These are phyloP conservation scores for Rhizopogon salebrosus DNA, from an alignment of 768 basidiomycete genomes.

Conservation along the genomic window DNA sequence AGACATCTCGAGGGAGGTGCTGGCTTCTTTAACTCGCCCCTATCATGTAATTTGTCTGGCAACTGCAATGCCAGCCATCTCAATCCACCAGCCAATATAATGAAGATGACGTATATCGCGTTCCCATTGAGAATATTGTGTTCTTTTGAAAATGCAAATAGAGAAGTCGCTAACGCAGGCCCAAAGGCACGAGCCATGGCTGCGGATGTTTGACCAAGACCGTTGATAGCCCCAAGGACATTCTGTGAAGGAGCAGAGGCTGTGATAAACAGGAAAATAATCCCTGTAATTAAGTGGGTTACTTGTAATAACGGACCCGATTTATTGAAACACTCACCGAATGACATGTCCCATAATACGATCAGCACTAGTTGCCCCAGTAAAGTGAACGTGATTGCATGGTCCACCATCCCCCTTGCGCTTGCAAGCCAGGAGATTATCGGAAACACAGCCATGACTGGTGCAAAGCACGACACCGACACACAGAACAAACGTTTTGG, in stretches of 20 bases:
- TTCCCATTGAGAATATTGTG: constrained; percentile 45
- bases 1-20: too few relatives aligned
- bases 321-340: constrained; percentile 24
- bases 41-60: constrained; percentile 29
- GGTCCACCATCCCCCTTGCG: constrained; percentile 24
- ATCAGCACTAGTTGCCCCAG: constrained; percentile 19
- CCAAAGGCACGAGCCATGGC: constrained; percentile 45
- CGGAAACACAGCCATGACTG: constrained; percentile 39
- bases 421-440: constrained; percentile 36
- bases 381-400: constrained; percentile 34
- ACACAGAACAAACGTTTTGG: constrained; percentile 34
- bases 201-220: constrained; percentile 45
- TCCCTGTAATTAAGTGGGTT: constrained; percentile 29
- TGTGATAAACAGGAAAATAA: constrained; percentile 49
- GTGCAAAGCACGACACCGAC: constrained; percentile 34
- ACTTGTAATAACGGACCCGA: background rate
- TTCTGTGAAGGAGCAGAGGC: constrained; percentile 45
- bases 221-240: constrained; percentile 56
- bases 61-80: constrained; percentile 18
- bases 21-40: constrained; percentile 11
- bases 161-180: constrained; percentile 41
- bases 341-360: constrained; percentile 37
- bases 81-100: constrained; percentile 13
- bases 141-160: constrained; percentile 50
- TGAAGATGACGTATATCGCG: constrained; percentile 41